Evolutionary conservation across 2,329 filamentous ascomycete species (phyloP).

Genomic region (Penicillium sp.): DNA sequence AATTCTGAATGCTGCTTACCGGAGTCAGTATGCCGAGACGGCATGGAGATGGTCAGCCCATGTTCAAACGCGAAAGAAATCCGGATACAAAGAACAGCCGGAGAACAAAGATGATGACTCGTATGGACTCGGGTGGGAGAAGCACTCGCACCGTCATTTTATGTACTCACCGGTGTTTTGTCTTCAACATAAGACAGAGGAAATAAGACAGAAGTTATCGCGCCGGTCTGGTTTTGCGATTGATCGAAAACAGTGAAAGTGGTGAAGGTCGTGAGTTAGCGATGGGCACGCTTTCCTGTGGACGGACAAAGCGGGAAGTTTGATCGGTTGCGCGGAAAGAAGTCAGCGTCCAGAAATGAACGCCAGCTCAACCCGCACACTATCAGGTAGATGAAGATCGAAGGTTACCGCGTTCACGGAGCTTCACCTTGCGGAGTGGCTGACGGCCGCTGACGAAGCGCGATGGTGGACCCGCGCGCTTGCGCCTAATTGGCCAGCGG

Average conservation of each 20-base stretch:
- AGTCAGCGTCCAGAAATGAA: neutral
- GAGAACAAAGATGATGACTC: neutral
- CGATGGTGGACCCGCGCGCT: neutral
- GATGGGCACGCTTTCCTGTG: neutral
- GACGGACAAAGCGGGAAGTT: neutral
- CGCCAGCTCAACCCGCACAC: neutral
- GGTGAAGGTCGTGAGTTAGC: slow-evolving; percentile 2
- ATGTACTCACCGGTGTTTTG: neutral
- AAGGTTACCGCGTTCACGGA: neutral
- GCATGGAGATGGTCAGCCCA: slow-evolving; percentile 16
- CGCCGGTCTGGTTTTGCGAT: neutral
- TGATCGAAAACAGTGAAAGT: neutral
- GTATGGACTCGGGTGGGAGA: neutral
- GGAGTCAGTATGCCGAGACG: slow-evolving; percentile 18
- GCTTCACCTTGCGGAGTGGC: slow-evolving; percentile 6
- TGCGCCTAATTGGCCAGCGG: slow-evolving; percentile 5
- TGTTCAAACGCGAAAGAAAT: slow-evolving; percentile 1
- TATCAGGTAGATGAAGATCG: neutral
- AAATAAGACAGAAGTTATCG: neutral
- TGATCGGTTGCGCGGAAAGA: neutral
- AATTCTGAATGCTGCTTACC: slow-evolving; percentile 7
- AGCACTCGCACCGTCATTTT: neutral
- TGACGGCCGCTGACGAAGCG: slow-evolving; percentile 12
- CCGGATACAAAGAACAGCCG: slow-evolving; percentile 1
- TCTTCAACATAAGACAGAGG: neutral